Conservation (phyloP, 768 basidiomycete species). For the Termitomyces sp. region DNA sequence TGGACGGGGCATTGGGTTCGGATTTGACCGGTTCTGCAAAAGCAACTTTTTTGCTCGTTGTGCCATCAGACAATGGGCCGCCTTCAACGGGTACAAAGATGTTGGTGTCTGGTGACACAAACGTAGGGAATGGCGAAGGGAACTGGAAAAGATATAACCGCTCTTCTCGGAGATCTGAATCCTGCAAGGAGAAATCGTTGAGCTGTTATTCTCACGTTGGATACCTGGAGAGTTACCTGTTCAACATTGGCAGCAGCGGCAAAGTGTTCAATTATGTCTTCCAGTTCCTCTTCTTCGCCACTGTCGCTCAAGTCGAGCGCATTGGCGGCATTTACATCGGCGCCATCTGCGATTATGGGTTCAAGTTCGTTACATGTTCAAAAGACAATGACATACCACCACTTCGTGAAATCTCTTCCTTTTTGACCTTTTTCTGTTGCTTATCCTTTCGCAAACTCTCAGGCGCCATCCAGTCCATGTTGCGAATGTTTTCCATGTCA, state of each 20-base stretch:
- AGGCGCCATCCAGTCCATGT: constrained; percentile 89
- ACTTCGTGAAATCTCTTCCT: constrained; percentile 32
- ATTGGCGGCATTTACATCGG: constrained; percentile 44
- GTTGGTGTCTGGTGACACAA: constrained; percentile 35
- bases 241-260: constrained; percentile 29
- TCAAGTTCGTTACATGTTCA: background rate
- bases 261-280: constrained; percentile 73
- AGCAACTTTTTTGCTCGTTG: constrained; percentile 47
- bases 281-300: constrained; percentile 76
- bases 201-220: background rate
- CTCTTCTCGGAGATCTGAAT: constrained; percentile 49
- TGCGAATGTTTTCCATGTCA: constrained; percentile 71
- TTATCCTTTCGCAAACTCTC: constrained; percentile 59
- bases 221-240: constrained; percentile 27
- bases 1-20: constrained; percentile 25
- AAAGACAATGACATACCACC: constrained; percentile 16
- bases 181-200: constrained; percentile 20
- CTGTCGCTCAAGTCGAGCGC: constrained; percentile 69
- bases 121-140: constrained; percentile 78
- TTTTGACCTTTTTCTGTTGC: constrained; percentile 34
- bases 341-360: constrained; percentile 4
- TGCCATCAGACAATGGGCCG: constrained; percentile 27
- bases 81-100: constrained; percentile 20
- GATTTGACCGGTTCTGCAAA: constrained; percentile 60
- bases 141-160: constrained; percentile 89